A percentile compares a stretch with the other conserved stretches of the same genome.
phyloP scores from a whole-genome alignment of 495 filamentous ascomycete genomes.

The Wilcoxina mikolae region DNA sequence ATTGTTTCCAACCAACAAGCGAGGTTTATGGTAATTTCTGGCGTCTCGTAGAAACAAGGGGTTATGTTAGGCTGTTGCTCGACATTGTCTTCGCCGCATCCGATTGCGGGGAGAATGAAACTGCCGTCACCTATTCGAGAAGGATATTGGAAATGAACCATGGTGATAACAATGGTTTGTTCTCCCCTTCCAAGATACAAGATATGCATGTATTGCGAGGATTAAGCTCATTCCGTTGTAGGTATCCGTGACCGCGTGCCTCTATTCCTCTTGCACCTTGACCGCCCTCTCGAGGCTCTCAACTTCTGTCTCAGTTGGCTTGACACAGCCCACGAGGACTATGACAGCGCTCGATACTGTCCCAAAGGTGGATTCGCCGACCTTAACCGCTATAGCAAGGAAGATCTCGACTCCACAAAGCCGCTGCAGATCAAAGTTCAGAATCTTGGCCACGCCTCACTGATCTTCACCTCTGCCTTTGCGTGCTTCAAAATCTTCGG shows the following conservation, averaged over 20 bases:
- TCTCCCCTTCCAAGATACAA: neutral
- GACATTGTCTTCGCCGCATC: conserved; percentile 11
- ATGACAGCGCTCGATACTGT: conserved; percentile 10
- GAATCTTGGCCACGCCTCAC: conserved; percentile 8
- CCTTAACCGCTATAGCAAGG: conserved; percentile 11
- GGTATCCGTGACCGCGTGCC: conserved; percentile 16
- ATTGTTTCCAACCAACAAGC: conserved; percentile 9
- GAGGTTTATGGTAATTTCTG: conserved; percentile 16
- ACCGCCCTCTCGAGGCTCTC: conserved; percentile 14
- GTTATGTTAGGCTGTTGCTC: conserved; percentile 12
- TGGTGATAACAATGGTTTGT: conserved; percentile 17
- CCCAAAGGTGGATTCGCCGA: conserved; percentile 16
- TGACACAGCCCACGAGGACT: conserved; percentile 9
- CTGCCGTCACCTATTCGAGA: conserved; percentile 9
- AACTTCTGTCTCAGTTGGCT: conserved; percentile 17
- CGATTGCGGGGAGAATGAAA: conserved; percentile 9
- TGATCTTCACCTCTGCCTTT: conserved; percentile 16
- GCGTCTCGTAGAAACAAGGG: conserved; percentile 7
- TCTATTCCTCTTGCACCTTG: conserved; percentile 11
- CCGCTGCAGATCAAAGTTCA: conserved; percentile 10
- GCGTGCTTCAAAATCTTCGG: conserved; percentile 10
- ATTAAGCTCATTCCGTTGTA: neutral
- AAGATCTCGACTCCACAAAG: conserved; percentile 10
- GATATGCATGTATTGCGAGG: neutral
- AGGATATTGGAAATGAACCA: conserved; percentile 11